Evolutionary conservation across 768 basidiomycete species (phyloP), one percentile per base, ranked within the genome.

Genomic region (Boletus edulis): DNA sequence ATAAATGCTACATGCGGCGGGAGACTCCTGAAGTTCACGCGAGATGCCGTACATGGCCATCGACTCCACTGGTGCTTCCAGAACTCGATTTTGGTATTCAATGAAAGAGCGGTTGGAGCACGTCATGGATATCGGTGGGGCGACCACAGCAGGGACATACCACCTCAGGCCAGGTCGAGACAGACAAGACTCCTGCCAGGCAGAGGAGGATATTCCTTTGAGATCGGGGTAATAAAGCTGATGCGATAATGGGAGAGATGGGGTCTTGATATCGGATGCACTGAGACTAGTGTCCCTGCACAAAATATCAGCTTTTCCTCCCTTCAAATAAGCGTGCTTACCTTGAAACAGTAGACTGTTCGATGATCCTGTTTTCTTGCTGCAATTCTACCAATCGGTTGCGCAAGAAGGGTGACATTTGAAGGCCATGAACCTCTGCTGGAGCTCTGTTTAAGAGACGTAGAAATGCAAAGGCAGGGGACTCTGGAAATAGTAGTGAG

Each of bases 1-100:
- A 57, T 84, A 87, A 24, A 63, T 66, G 8, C 66, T 63, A 41
- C 81, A 80, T 18, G 84, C 78, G 17, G 69, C 63, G 15, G 78
- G 76, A 10, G 82, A 84, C 54, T 94, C 84, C 56, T 77, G 77
- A 44, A 88, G 69, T 45, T 81, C 75, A 11, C 81, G 80, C 0
- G 94, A 83, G n/a, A 94, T 67, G 22, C 97, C 97, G 66, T 91
- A 98, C 40, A 98, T 62, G 2, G 86, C 86, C 39, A 91, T 72
- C 0, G 86, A 80, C 70, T 92, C 87, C 47, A 85, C 56, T n/a
- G 90, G 85, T 40, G 85, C 88, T 45, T 87, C 87, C 5, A 81
- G 67, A 15, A 84, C 50, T 24, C 77, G 75, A 31, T 77, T 69
- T 72, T 91, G 86, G 38, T 76, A 75, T 65, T 96, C 91, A 32